phyloP scores from a whole-genome alignment of 176 grass and related monocot genomes.

The Musa beccarii region DNA sequence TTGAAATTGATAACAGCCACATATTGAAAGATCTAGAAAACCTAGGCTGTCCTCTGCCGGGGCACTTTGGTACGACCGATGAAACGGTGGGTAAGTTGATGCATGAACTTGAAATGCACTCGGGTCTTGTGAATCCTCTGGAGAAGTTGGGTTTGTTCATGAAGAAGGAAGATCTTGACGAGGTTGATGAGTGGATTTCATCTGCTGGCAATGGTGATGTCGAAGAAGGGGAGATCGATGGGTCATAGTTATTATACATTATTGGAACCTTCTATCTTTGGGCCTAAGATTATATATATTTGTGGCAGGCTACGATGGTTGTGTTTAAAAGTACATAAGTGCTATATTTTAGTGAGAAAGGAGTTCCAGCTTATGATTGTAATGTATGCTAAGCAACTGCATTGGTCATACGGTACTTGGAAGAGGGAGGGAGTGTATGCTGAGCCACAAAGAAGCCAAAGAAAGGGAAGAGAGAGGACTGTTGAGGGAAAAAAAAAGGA shows the following conservation, averaged over 20 bases:
- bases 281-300: no score
- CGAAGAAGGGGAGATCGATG: slow-evolving; percentile 54
- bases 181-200: slow-evolving; percentile 33
- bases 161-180: slow-evolving; percentile 51
- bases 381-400: no score
- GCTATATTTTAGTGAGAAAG: no score
- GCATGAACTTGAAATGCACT: slow-evolving; percentile 29
- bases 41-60: slow-evolving; percentile 23
- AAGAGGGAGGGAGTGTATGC: no score
- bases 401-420: no score
- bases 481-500: no score
- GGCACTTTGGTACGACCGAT: slow-evolving; percentile 22
- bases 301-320: no score
- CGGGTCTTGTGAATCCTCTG: slow-evolving; percentile 41
- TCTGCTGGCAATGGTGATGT: slow-evolving; percentile 27
- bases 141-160: slow-evolving; percentile 70
- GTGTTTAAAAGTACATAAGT: no score
- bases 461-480: no score
- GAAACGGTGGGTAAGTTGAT: slow-evolving; percentile 36
- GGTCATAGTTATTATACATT: neutral
- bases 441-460: no score
- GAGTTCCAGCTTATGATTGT: no score
- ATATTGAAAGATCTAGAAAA: slow-evolving; percentile 53
- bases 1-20: slow-evolving; percentile 77
- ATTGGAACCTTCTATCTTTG: no score